Evolutionary conservation across 1,139 yeast species (phyloP).

Genomic region (Scheffersomyces titani): DNA sequence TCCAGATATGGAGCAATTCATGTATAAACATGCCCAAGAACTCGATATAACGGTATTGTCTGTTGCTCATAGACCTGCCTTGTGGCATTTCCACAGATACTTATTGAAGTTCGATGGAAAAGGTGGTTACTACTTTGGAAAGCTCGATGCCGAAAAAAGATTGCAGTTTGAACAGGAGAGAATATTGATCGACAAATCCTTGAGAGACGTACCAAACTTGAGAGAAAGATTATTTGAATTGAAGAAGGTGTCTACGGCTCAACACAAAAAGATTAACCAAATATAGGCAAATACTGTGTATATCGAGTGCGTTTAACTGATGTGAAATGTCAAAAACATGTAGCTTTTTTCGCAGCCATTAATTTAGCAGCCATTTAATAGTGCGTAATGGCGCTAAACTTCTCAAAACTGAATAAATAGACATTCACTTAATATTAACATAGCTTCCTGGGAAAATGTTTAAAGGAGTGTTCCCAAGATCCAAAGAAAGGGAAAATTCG

Average conservation of each 20-base stretch:
- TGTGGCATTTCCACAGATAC: constrained; percentile 89
- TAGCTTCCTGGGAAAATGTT: neutral
- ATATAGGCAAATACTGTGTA: neutral
- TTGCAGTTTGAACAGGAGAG: constrained; percentile 73
- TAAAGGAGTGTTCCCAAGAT: neutral
- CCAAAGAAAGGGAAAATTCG: neutral
- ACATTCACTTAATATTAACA: neutral
- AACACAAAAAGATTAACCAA: constrained; percentile 23
- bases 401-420: neutral
- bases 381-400: neutral
- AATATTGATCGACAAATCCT: constrained; percentile 59
- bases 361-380: no score
- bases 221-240: constrained; percentile 64
- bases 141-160: constrained; percentile 68
- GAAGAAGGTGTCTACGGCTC: constrained; percentile 51
- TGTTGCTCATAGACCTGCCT: constrained; percentile 88
- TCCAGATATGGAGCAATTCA: constrained; percentile 85
- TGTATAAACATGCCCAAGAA: constrained; percentile 82
- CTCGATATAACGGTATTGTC: constrained; percentile 83
- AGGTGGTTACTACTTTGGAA: constrained; percentile 72
- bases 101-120: constrained; percentile 84
- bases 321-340: neutral
- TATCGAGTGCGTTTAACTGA: neutral
- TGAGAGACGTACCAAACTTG: constrained; percentile 68
- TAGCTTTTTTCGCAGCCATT: neutral